Evolutionary conservation across 345 rosid genomes (phyloP), one percentile per base, ranked within the genome.

Genomic region (Salix caprea): DNA sequence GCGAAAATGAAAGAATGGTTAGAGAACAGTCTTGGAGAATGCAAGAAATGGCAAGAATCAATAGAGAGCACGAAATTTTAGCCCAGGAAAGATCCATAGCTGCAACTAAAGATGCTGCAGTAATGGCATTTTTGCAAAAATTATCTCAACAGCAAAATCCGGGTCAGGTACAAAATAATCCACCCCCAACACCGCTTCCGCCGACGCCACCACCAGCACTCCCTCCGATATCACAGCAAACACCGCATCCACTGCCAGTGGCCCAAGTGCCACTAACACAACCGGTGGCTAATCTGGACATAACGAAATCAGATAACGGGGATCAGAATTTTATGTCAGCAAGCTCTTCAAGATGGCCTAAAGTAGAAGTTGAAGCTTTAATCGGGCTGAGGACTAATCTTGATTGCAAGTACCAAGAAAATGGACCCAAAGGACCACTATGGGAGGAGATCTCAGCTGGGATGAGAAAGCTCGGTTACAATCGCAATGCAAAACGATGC

Each of bases 21-120:
- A 83, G 91, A n/a, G 97, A 94, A 79, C 96, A 94, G 37, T 86
- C 93, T 62, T 94, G 98, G 97, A 86, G 92, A 78, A 70, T 77
- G 76, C 97, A 92, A 74, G 97, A 92, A 70, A 84, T 89, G 48
- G 84, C 92, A 0, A 72, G 94, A 77, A 86, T 94, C 61, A 89
- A 80, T 78, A 76, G 87, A 23, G 94, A 94, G 40, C 84, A 88
- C 1, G 93, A 92, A 77, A 89, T 90, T 71, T 76, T 92, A 36
- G 91, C 89, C 36, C 91, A 89, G 71, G 97, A 94, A 80, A 84
- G 97, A 66, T 88, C 96, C 8, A 83, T 75, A 16, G 89, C 96
- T 0, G 89, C 94, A 0, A 87, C 91, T 5, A 94, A 92, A 75
- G 97, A 92, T 65, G 85, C 92, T 0, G 93, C 97, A 0, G 91